A percentile compares a stretch with the other conserved stretches of the same genome.
phyloP scores from a whole-genome alignment of 768 basidiomycete genomes.

The Pleurotus sapidus region DNA sequence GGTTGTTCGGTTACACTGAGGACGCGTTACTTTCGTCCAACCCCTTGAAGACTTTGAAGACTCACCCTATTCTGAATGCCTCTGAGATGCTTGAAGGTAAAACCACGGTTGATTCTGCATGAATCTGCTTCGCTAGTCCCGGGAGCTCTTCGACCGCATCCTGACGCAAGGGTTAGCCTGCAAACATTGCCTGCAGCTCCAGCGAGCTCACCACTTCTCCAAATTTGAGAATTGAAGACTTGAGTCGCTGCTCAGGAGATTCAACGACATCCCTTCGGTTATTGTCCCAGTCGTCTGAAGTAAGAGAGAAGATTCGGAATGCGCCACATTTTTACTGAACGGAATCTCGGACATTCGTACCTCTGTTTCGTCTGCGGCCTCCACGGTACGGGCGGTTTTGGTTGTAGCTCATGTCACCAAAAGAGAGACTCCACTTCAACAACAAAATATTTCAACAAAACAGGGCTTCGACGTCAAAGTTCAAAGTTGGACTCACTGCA shows the following conservation, averaged over 20 bases:
- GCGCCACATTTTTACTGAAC: constrained; percentile 11
- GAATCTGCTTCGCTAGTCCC: constrained; percentile 62
- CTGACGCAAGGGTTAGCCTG: constrained; percentile 31
- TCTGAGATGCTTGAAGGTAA: constrained; percentile 63
- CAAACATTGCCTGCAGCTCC: background rate
- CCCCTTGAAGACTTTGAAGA: background rate
- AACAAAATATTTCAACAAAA: background rate
- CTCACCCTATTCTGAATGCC: constrained; percentile 71
- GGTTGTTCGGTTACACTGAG: constrained; percentile 86
- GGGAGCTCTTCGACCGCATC: constrained; percentile 70
- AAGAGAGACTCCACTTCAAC: background rate
- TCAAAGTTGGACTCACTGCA: constrained; percentile 10
- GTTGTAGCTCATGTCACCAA: constrained; percentile 54
- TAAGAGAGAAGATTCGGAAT: constrained; percentile 23
- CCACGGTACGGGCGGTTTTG: constrained; percentile 38
- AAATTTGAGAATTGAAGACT: constrained; percentile 62
- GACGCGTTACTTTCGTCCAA: background rate
- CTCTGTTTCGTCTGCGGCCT: constrained; percentile 50
- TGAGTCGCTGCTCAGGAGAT: constrained; percentile 71
- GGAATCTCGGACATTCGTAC: constrained; percentile 33
- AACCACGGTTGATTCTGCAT: constrained; percentile 53
- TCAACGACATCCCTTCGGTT: constrained; percentile 62
- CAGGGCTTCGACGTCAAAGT: constrained; percentile 9
- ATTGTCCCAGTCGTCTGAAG: constrained; percentile 62
- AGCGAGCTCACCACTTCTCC: constrained; percentile 73